Conservation (phyloP, 2,329 filamentous ascomycete species). For the Aspergillus sp. region DNA sequence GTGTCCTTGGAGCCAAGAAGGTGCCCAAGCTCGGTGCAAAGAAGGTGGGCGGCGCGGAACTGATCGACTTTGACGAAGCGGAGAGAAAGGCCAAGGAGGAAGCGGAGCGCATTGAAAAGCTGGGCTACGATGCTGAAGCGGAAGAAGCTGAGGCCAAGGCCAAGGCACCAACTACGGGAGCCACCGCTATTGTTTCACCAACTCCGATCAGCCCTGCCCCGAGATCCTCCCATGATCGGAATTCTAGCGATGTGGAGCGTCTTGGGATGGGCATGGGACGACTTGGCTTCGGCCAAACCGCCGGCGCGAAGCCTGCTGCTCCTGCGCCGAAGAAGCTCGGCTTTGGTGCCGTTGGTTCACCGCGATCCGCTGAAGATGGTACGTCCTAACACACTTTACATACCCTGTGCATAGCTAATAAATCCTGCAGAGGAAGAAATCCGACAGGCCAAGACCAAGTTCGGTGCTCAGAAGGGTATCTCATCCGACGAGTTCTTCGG, state of each 20-base stretch:
- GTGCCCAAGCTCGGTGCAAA: conserved; percentile 82
- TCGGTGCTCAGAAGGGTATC: conserved; percentile 90
- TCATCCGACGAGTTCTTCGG: conserved; percentile 98
- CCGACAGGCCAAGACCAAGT: conserved; percentile 81
- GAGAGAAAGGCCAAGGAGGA: conserved; percentile 98
- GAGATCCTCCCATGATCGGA: conserved; percentile 53
- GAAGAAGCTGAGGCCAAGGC: conserved; percentile 54
- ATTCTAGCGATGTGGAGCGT: conserved; percentile 77
- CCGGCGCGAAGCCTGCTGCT: conserved; percentile 58
- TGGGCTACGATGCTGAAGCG: conserved; percentile 92
- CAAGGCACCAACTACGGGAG: conserved; percentile 44
- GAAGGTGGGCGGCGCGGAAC: conserved; percentile 72
- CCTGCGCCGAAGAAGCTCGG: conserved; percentile 76
- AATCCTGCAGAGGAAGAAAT: conserved; percentile 66
- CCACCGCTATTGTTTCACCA: conserved; percentile 68
- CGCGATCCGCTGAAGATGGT: conserved; percentile 71
- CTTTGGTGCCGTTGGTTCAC: conserved; percentile 80
- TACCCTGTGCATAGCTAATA: conserved; percentile 12
- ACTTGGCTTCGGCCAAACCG: conserved; percentile 85
- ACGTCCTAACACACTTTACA: conserved; percentile 29
- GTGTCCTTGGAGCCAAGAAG: conserved; percentile 84
- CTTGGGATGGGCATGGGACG: conserved; percentile 84
- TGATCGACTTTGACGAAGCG: conserved; percentile 94
- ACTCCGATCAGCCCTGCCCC: conserved; percentile 71
- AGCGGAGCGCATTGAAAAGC: conserved; percentile 89